Base-by-base conservation (phyloP, 345 rosid species). In the Cardamine resedifolia region DNA sequence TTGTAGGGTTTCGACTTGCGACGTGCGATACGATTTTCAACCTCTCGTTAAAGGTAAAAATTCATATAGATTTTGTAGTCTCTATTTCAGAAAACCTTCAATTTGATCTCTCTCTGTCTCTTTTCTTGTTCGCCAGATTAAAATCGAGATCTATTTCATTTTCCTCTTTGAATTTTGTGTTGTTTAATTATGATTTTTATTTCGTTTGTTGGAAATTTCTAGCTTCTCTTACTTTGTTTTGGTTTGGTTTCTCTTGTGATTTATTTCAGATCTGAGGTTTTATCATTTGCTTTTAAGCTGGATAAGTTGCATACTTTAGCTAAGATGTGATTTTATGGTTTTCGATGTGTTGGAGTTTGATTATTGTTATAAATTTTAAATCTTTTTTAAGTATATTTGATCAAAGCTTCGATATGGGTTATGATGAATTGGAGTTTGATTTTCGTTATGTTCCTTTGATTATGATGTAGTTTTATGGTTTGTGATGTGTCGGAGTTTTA, bases 1-100 rank as follows among this genome's bases (percentile, higher is more conserved):
- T 26, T 58, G 52, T 66, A 74, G 78, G 78, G 78, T 74, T 66
- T 66, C 66, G 34, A 14, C 57, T 53, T 34, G 23, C 16, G 76
- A 72, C 49, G 76, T 70, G 57, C 48, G 45, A 34, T 56, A 20
- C 26, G 57, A 20, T 41, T 30, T 21, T 31, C 70, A 34, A 31
- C 7, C 4, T 2, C 58, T 48, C 50, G 52, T 36, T 1, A 1
- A 19, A 74, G 27, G 75, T 60, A 41, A 30, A n/a, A n/a, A 28
- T 21, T 11, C 1, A 27, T 19, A 20, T 6, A 24, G 31, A 36
- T 20, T 16, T 53, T 18, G 4, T n/a, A 14, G 1, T 41, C 7
- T 64, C 0, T 33, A 12, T 2, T 6, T 36, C 20, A 16, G 4
- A 0, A 26, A 4, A 24, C 58, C 38, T 64, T 44, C 6, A 36